These are phyloP conservation scores for Pleurotus cornucopiae DNA, from an alignment of 768 basidiomycete genomes.

Conservation along the genomic window DNA sequence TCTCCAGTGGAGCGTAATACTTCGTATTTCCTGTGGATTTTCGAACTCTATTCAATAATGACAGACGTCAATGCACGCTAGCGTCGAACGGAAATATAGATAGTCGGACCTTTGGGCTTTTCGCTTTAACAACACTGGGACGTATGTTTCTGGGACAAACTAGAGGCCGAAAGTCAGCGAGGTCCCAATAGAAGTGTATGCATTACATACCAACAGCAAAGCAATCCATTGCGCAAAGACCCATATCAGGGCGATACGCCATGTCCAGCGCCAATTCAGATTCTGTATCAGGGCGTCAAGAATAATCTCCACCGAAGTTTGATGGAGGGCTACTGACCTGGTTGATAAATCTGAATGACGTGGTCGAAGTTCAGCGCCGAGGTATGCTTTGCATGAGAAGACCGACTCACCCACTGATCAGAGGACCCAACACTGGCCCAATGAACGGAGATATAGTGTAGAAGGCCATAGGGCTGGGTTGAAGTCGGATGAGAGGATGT, in stretches of 20 bases:
- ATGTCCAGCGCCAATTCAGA: conserved; percentile 74
- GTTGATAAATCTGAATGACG: conserved; percentile 55
- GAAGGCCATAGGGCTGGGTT: conserved; percentile 43
- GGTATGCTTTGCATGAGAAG: background rate
- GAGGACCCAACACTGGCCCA: conserved; percentile 49
- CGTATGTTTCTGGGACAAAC: conserved; percentile 72
- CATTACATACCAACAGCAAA: conserved; percentile 43
- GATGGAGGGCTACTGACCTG: conserved; percentile 30
- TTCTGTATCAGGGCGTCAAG: conserved; percentile 30
- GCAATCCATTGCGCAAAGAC: conserved; percentile 46
- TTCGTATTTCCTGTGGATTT: conserved; percentile 46
- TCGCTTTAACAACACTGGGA: conserved; percentile 51
- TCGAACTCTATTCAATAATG: conserved; percentile 38
- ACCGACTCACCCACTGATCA: conserved; percentile 50
- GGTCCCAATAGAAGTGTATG: background rate
- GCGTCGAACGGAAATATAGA: background rate
- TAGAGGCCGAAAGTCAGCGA: conserved; percentile 17
- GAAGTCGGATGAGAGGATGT: background rate
- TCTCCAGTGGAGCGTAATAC: conserved; percentile 62
- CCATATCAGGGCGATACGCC: conserved; percentile 70
- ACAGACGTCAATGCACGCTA: background rate
- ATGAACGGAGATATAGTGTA: conserved; percentile 54
- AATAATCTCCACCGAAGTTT: background rate
- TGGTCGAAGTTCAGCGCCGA: background rate
- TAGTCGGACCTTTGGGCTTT: conserved; percentile 51